Evolutionary conservation across 2,329 filamentous ascomycete species (phyloP), one percentile per base, ranked within the genome.

Genomic region (Dothideomycetes sp.): DNA sequence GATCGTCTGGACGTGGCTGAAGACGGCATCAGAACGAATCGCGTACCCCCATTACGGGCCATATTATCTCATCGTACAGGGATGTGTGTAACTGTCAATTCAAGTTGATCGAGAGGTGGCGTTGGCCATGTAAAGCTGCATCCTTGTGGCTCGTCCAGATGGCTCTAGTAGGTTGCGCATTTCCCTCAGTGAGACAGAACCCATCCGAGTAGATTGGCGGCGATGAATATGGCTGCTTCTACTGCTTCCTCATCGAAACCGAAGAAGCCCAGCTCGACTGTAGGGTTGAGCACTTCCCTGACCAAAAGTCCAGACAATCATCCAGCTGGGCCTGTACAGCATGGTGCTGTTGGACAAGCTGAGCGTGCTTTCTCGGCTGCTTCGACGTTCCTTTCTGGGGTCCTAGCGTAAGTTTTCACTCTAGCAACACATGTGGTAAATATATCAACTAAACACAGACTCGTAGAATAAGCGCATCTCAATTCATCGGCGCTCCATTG

Each of bases 401-500:
- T 68, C 42, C 50, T 70, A 50, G 66, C 67, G 54, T 63, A 58
- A 50, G 60, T 45, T 45, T 27, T 12, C 7, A 7, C 37, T 16
- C 16, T 33, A 12, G 33, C 11, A 18, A 11, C 29, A 27, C 22
- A 7, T 12, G 12, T 27, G 12, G 7, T 27, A 7, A 27, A 27
- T 27, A 19, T 16, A 19, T 44, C 27, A 35, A 19, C 33, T 42
- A 2, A 40, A 12, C 10, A 37, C 24, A 27, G 31, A 31, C 4
- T 15, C 27, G 34, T 37, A 65, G 62, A 22, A 71, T 72, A 52
- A 73, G 75, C 50, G 58, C 75, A 14, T 85, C 84, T 5, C 85
- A 94, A 54, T 69, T 87, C 46, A 64, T 93, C 42, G 86, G 86
- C 24, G 63, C 75, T 1, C 84, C 84, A 2, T 62, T 94, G 35